A percentile compares a stretch with the other conserved stretches of the same genome.
These are phyloP conservation scores for Vinca minor DNA, from an alignment of 257 asterid genomes.

Conservation along the genomic window DNA sequence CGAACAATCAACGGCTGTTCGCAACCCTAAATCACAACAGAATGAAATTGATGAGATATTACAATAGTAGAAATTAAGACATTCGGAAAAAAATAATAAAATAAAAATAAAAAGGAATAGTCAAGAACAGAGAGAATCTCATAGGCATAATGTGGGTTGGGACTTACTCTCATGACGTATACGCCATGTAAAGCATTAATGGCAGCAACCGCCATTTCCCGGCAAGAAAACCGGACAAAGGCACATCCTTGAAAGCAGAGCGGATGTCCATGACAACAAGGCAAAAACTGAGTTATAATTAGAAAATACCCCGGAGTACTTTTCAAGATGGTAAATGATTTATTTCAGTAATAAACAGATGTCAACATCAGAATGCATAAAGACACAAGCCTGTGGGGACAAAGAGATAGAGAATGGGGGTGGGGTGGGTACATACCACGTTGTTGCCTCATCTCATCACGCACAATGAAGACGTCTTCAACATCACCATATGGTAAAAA, in stretches of 20 bases:
- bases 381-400: neutral
- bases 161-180: slow-evolving; percentile 58
- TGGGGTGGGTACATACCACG: slow-evolving; percentile 61
- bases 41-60: slow-evolving; percentile 11
- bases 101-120: neutral
- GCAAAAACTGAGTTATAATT: slow-evolving; percentile 8
- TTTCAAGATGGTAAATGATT: neutral
- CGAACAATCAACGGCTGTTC: slow-evolving; percentile 84
- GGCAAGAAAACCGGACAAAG: slow-evolving; percentile 57
- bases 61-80: slow-evolving; percentile 1
- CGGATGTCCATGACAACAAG: slow-evolving; percentile 21
- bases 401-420: slow-evolving; percentile 8
- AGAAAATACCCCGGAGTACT: neutral
- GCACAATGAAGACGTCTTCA: slow-evolving; percentile 64
- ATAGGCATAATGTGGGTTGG: neutral
- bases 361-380: neutral
- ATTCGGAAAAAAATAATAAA: slow-evolving; percentile 7
- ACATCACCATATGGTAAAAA: slow-evolving; percentile 69
- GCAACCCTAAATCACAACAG: slow-evolving; percentile 55
- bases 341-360: neutral
- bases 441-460: slow-evolving; percentile 60
- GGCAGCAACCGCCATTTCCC: slow-evolving; percentile 89
- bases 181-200: slow-evolving; percentile 70
- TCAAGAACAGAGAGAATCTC: neutral
- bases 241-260: slow-evolving; percentile 64